Evolutionary conservation across 140 eudicot species (phyloP).

Genomic region (Oenanthe javanica): DNA sequence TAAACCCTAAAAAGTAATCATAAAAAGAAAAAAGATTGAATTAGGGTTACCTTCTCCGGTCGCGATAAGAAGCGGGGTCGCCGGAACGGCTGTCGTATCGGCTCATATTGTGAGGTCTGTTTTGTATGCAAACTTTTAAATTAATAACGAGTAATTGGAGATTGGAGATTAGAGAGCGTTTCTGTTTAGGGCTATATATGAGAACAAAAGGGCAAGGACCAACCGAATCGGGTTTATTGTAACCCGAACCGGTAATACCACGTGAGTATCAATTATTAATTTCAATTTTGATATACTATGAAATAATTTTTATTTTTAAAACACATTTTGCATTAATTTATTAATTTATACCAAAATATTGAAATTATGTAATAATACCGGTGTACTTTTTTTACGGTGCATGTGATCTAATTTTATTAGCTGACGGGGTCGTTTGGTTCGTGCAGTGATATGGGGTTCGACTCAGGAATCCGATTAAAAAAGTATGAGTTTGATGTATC

Average conservation of each 20-base stretch:
- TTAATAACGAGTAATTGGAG: background rate
- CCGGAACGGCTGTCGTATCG: conserved; percentile 86
- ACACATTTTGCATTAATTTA: too few species aligned
- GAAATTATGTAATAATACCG: too few species aligned
- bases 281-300: too few species aligned
- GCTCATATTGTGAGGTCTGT: conserved; percentile 29
- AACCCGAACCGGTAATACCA: background rate
- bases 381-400: too few species aligned
- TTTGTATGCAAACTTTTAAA: background rate
- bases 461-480: too few species aligned
- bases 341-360: too few species aligned
- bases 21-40: background rate
- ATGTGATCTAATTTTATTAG: too few species aligned
- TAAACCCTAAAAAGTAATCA: conserved; percentile 14
- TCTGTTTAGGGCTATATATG: background rate
- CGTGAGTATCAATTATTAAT: background rate
- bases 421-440: too few species aligned
- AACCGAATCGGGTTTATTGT: background rate
- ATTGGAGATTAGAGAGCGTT: background rate
- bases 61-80: conserved; percentile 89
- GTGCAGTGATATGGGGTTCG: too few species aligned
- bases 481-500: too few species aligned
- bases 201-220: background rate
- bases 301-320: too few species aligned
- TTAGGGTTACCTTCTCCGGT: conserved; percentile 72